Evolutionary conservation across 2,329 filamentous ascomycete species (phyloP), one percentile per base, ranked within the genome.

Genomic region (Dactylella cylindrospora): DNA sequence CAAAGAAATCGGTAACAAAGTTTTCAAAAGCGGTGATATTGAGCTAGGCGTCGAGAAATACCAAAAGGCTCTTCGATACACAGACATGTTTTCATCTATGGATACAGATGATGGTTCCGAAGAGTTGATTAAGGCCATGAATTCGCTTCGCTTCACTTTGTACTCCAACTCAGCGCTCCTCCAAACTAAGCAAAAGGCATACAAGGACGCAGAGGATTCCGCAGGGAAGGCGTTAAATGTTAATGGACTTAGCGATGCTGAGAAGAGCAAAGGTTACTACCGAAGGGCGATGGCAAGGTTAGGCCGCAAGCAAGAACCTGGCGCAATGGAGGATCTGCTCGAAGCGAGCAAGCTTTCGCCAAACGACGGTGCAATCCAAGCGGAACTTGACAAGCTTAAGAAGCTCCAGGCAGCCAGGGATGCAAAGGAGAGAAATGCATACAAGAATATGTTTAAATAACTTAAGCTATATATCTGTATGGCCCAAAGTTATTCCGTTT

Each of bases 1-100:
- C 74, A 98, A 98, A 77, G 87, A 86, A 28, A 93, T 85, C 71
- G 93, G 93, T 69, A 97, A 95, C 78, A 83, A 84, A 68, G 90
- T 90, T 1, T 96, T 96, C 80, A 96, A 96, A 78, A 77, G 75
- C 20, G 83, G 84, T 32, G 81, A 95, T 69, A 70, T 85, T 31
- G 73, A 77, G 29, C 75, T 87, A 25, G 91, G 84, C 1, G 78
- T 97, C 20, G 84, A 85, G 62, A 98, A 98, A 77, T 98, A 98
- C 76, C 84, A 94, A 73, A 98, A 98, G 77, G 90, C 84, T 13
- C 75, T 95, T 64, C 84, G 90, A 69, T 96, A 95, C 73, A 77
- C 95, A 62, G 88, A 91, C 73, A 88, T 94, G 73, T 88, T 90
- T 70, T 85, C 86, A 0, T 83, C 87, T 41, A 74, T 82, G 9